These are phyloP conservation scores for Macrophomina tecta DNA, from an alignment of 2,329 filamentous ascomycete genomes.

Conservation along the genomic window DNA sequence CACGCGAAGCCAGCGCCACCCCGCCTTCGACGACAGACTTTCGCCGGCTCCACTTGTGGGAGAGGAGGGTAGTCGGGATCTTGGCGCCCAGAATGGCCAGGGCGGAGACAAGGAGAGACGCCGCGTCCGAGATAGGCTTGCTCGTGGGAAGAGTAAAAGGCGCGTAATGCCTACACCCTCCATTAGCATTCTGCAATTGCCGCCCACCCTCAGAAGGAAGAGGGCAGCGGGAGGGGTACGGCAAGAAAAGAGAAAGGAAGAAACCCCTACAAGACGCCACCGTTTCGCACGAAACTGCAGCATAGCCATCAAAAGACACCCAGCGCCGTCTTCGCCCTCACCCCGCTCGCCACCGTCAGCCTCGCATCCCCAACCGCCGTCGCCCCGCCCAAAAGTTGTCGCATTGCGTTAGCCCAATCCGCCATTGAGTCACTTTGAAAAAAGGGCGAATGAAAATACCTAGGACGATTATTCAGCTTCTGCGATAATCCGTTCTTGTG, in stretches of 20 bases:
- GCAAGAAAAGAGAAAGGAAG: not conserved
- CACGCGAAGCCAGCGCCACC: conserved; percentile 54
- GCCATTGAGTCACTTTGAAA: not conserved
- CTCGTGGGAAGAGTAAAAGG: conserved; percentile 65
- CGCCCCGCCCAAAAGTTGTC: not conserved
- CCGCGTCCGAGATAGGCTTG: conserved; percentile 61
- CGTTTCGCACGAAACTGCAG: conserved; percentile 66
- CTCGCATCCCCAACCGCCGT: not conserved
- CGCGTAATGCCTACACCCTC: conserved; percentile 55
- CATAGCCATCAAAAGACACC: conserved; percentile 64
- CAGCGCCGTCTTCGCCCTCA: conserved; percentile 44
- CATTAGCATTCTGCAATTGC: not conserved
- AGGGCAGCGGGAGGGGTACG: too few relatives aligned
- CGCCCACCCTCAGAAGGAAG: too few relatives aligned
- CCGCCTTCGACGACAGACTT: conserved; percentile 63
- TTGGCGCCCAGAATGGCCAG: conserved; percentile 65
- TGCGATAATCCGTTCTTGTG: too few relatives aligned
- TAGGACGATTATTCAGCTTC: too few relatives aligned
- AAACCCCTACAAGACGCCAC: conserved; percentile 59
- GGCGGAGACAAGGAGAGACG: conserved; percentile 65
- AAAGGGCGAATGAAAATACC: not conserved
- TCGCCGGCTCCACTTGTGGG: conserved; percentile 64
- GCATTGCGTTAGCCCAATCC: not conserved
- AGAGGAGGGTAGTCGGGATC: conserved; percentile 61
- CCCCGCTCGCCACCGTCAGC: not conserved